A percentile compares a stretch with the other conserved stretches of the same genome.
phyloP scores from a whole-genome alignment of 495 filamentous ascomycete species.

The Parachaetomium inaequale region DNA sequence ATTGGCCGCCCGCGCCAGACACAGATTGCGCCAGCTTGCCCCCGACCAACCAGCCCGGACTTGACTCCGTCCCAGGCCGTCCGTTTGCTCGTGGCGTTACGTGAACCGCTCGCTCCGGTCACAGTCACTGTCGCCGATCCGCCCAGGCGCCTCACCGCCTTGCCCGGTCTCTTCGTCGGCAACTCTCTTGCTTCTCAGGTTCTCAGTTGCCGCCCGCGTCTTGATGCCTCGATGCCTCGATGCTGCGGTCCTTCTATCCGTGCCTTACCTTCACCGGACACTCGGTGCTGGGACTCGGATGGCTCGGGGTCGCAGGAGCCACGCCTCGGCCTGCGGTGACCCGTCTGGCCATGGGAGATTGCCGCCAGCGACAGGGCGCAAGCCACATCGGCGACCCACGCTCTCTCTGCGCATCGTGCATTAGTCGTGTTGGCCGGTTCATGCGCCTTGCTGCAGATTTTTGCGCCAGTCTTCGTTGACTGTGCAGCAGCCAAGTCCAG shows the following conservation, averaged over 20 bases:
- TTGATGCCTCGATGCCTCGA: background rate
- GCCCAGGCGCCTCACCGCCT: background rate
- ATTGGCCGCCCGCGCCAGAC: background rate
- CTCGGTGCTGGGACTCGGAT: background rate
- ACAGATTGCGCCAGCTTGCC: background rate
- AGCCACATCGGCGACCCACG: background rate
- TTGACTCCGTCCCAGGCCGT: background rate
- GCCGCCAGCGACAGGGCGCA: background rate
- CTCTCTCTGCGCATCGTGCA: background rate
- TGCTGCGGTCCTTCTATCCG: background rate
- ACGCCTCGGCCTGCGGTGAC: background rate
- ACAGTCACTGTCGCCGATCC: background rate
- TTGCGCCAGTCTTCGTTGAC: background rate
- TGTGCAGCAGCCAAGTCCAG: background rate
- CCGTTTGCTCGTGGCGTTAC: background rate
- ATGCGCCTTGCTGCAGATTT: background rate
- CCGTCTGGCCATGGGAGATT: background rate
- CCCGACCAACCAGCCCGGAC: background rate
- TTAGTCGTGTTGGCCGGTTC: background rate
- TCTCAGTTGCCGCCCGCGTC: background rate
- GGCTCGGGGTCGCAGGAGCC: background rate
- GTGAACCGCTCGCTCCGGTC: background rate
- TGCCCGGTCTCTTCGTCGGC: background rate
- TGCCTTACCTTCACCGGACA: background rate
- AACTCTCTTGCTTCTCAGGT: background rate